Base-by-base conservation (phyloP, 345 rosid genomes). In the Eucalyptus coolabah region DNA sequence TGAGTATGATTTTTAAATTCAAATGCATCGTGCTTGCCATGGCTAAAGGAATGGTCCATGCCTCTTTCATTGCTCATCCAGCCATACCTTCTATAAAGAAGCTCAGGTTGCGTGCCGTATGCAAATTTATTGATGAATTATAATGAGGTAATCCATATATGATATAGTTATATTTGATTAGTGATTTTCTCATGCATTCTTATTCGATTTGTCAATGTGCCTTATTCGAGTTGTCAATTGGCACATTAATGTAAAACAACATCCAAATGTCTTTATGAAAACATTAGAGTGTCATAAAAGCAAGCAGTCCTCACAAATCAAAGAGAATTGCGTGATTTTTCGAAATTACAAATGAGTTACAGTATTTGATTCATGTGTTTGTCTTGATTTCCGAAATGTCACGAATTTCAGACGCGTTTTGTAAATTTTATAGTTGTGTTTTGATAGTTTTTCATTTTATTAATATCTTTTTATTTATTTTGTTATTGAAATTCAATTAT, bases 401-500 rank as follows among this genome's bases (percentile, higher is more conserved):
- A 50, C 17, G 1, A 1, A 50, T 50, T 50, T 50, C 16, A 50
- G 0, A 50, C 17, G 0, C 3, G 6, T 50, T 50, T 50, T 50
- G 6, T 50, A 50, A 2, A 50, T 50, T 50, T 50, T 50, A 50
- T 14, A 50, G 1, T 50, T 50, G 16, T 14, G 51, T 50, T 50
- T 50, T 50, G 51, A 50, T 50, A 50, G 5, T 2, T 50, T 50
- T 50, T 2, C 17, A 5, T 50, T 50, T 50, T 50, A 15, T 50
- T 2, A 50, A 50, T 15, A 50, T 50, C 13, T 50, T 50, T 50
- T 50, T 5, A 50, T 50, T 50, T 15, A 50, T 50, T 50, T 50
- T 50, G 6, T 50, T 50, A 50, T 50, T 50, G 6, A 50, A 50
- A 5, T 50, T 50, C 51, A 50, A 1, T 15, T 50, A 50, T 50